A percentile compares a stretch with the other conserved stretches of the same genome.
Evolutionary conservation across 2,329 filamentous ascomycete species (phyloP).

Genomic region (Fusarium nisikadoi): DNA sequence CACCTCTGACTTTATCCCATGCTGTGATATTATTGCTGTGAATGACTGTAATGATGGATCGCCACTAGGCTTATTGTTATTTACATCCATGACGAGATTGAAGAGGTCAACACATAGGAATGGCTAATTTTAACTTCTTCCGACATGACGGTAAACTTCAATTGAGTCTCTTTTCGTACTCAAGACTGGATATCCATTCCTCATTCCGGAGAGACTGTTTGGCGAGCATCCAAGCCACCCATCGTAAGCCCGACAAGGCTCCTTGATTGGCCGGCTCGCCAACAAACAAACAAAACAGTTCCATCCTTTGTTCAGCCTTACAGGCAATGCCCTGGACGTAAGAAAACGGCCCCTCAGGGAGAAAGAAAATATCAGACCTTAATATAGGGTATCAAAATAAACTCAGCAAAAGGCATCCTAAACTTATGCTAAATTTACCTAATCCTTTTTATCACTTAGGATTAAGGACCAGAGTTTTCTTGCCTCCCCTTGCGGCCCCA

Average conservation of each 20-base stretch:
- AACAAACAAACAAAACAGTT: not conserved
- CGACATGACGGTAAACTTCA: not conserved
- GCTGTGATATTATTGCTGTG: not conserved
- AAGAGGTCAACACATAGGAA: not conserved
- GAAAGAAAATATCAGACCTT: no score
- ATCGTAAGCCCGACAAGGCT: not conserved
- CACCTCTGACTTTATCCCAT: slow-evolving; percentile 5
- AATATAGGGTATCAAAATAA: no score
- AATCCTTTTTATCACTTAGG: no score
- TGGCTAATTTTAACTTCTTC: not conserved
- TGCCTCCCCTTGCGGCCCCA: no score
- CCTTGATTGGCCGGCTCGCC: slow-evolving; percentile 3
- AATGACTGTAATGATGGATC: not conserved
- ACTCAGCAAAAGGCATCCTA: no score
- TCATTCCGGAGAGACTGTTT: not conserved
- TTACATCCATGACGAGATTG: not conserved
- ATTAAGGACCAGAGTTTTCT: no score
- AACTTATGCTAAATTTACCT: no score
- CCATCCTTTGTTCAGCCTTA: slow-evolving; percentile 10
- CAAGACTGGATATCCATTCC: not conserved
- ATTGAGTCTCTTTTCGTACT: not conserved
- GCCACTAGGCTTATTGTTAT: not conserved
- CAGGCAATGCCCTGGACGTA: not conserved
- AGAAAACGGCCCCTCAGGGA: no score
- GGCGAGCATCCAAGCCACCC: not conserved